Conservation (phyloP, 1,139 yeast genomes). For the Candida sanyaensis region DNA sequence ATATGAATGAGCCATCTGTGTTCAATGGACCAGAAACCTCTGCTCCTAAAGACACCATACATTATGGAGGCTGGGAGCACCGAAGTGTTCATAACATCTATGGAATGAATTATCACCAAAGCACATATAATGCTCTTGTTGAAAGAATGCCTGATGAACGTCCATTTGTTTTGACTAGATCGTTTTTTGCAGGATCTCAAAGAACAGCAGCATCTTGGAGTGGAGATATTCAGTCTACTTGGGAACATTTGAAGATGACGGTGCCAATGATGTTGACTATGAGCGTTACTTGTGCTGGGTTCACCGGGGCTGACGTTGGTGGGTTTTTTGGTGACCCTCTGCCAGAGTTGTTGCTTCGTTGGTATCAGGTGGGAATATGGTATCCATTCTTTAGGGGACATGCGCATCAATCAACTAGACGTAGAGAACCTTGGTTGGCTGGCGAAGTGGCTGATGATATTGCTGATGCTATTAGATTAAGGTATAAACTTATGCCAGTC, state of each 20-base stretch:
- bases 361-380: slow-evolving; percentile 97
- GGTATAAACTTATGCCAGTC: slow-evolving; percentile 78
- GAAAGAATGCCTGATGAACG: slow-evolving; percentile 53
- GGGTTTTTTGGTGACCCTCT: slow-evolving; percentile 94
- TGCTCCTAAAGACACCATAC: slow-evolving; percentile 78
- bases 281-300: slow-evolving; percentile 86
- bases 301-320: slow-evolving; percentile 95
- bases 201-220: slow-evolving; percentile 95
- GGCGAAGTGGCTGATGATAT: slow-evolving; percentile 75
- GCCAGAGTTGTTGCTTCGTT: slow-evolving; percentile 75
- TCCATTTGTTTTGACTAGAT: slow-evolving; percentile 88
- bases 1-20: slow-evolving; percentile 97
- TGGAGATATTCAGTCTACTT: slow-evolving; percentile 91
- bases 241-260: slow-evolving; percentile 82
- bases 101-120: slow-evolving; percentile 78
- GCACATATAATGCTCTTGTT: slow-evolving; percentile 68
- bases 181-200: slow-evolving; percentile 91
- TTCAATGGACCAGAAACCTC: slow-evolving; percentile 95
- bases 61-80: slow-evolving; percentile 83
- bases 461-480: slow-evolving; percentile 66
- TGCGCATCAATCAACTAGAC: slow-evolving; percentile 89
- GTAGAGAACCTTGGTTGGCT: slow-evolving; percentile 91
- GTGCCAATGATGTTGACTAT: slow-evolving; percentile 86
- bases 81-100: slow-evolving; percentile 86
- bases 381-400: slow-evolving; percentile 97